Conservation (phyloP, 2,329 filamentous ascomycete species). For the Exophiala aquamarina region DNA sequence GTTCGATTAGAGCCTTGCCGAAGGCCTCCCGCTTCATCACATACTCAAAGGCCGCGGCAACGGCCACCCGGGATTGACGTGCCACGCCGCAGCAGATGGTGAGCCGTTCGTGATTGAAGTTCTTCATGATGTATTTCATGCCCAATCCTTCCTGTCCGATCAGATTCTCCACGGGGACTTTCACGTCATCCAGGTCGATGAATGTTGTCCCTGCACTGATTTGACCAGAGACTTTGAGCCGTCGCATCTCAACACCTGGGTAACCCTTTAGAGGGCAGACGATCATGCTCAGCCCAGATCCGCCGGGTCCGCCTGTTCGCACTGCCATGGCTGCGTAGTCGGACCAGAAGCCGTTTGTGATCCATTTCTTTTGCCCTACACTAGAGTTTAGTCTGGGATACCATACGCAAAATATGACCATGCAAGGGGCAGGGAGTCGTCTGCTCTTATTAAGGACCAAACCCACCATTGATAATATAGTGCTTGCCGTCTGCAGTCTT, state of each 20-base stretch:
- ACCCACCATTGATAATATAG: slow-evolving; percentile 56
- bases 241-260: slow-evolving; percentile 66
- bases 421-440: too few relatives aligned
- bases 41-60: slow-evolving; percentile 62
- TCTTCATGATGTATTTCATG: slow-evolving; percentile 74
- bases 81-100: slow-evolving; percentile 65
- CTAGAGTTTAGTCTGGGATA: not conserved
- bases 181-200: slow-evolving; percentile 74
- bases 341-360: slow-evolving; percentile 71
- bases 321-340: slow-evolving; percentile 71
- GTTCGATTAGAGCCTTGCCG: slow-evolving; percentile 68
- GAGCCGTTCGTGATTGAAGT: slow-evolving; percentile 77
- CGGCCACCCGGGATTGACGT: slow-evolving; percentile 61
- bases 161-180: slow-evolving; percentile 68
- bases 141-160: slow-evolving; percentile 69
- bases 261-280: slow-evolving; percentile 69
- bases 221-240: slow-evolving; percentile 66
- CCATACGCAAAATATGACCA: too few relatives aligned
- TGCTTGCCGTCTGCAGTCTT: slow-evolving; percentile 63
- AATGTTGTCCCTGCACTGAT: slow-evolving; percentile 68
- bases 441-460: too few relatives aligned
- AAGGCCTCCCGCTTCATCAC: slow-evolving; percentile 67
- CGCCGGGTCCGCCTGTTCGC: slow-evolving; percentile 66
- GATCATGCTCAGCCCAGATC: slow-evolving; percentile 64
- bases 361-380: slow-evolving; percentile 51